Evolutionary conservation across 2,329 filamentous ascomycete species (phyloP).

Genomic region (Pezicula neosporulosa): DNA sequence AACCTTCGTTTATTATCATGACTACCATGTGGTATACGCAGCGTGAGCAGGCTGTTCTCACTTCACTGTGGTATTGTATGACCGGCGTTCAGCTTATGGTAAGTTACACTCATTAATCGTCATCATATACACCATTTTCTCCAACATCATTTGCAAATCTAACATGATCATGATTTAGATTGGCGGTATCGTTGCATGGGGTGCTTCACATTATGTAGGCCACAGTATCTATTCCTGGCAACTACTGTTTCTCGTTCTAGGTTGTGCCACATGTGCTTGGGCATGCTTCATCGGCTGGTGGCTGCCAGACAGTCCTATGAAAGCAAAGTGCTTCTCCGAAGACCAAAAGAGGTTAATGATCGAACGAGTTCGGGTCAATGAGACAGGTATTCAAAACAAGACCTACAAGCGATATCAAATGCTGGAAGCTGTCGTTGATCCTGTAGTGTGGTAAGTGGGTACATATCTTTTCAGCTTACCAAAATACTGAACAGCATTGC

Average conservation of each 20-base stretch:
- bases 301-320: constrained; percentile 17
- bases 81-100: constrained; percentile 33
- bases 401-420: constrained; percentile 33
- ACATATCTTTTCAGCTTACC: no score
- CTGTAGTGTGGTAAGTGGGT: constrained; percentile 8
- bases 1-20: constrained; percentile 29
- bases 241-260: constrained; percentile 39
- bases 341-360: constrained; percentile 28
- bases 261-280: constrained; percentile 31
- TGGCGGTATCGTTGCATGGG: constrained; percentile 36
- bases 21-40: constrained; percentile 26
- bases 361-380: constrained; percentile 31
- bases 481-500: no score
- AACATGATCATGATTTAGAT: constrained; percentile 14
- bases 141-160: no score
- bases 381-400: constrained; percentile 28
- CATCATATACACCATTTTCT: background rate
- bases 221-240: constrained; percentile 34
- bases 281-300: constrained; percentile 33
- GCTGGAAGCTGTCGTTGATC: constrained; percentile 33
- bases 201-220: constrained; percentile 29
- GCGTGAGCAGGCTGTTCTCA: constrained; percentile 19
- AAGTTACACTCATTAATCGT: background rate
- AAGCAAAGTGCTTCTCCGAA: constrained; percentile 14
- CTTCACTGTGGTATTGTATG: constrained; percentile 30